Percentiles rank a stretch among this genome's conserved stretches.
These are phyloP conservation scores for Rhizophagus sp. DNA, from an alignment of 192 early-diverging fungal species.

Conservation along the genomic window DNA sequence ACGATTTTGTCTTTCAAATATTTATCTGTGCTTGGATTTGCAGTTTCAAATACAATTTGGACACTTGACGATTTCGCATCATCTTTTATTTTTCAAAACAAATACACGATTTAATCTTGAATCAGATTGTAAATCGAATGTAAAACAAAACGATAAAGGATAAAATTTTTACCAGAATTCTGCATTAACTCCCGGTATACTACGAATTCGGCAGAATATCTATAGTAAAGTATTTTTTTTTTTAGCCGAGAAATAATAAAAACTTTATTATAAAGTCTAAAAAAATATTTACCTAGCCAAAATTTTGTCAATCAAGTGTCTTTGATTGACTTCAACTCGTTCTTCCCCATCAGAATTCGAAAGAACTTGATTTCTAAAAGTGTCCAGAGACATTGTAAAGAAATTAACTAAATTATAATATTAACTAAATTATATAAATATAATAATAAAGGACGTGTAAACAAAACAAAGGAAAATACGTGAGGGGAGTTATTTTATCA, in stretches of 20 bases:
- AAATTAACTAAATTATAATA: too few species aligned
- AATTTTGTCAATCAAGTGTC: constrained; percentile 92
- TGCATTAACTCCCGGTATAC: constrained; percentile 81
- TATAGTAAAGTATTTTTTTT: not conserved
- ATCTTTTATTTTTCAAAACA: constrained; percentile 52
- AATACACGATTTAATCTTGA: not conserved
- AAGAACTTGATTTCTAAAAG: constrained; percentile 48
- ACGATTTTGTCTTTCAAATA: constrained; percentile 47
- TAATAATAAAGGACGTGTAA: too few species aligned
- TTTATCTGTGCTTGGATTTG: constrained; percentile 36
- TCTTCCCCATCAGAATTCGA: constrained; percentile 58
- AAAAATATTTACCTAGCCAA: constrained; percentile 58
- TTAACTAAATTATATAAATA: too few species aligned
- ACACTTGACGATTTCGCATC: constrained; percentile 68
- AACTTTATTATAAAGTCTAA: not conserved
- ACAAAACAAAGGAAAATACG: too few species aligned
- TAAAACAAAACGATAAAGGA: not conserved
- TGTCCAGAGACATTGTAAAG: constrained; percentile 35
- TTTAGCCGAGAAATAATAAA: too few species aligned
- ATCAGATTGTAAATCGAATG: not conserved
- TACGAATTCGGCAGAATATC: constrained; percentile 85
- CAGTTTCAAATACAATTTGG: constrained; percentile 61
- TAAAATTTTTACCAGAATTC: constrained; percentile 52
- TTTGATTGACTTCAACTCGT: constrained; percentile 77
- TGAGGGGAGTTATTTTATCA: too few species aligned